These are phyloP conservation scores for Cercospora janseana DNA, from an alignment of 2,329 filamentous ascomycete genomes.

Conservation along the genomic window DNA sequence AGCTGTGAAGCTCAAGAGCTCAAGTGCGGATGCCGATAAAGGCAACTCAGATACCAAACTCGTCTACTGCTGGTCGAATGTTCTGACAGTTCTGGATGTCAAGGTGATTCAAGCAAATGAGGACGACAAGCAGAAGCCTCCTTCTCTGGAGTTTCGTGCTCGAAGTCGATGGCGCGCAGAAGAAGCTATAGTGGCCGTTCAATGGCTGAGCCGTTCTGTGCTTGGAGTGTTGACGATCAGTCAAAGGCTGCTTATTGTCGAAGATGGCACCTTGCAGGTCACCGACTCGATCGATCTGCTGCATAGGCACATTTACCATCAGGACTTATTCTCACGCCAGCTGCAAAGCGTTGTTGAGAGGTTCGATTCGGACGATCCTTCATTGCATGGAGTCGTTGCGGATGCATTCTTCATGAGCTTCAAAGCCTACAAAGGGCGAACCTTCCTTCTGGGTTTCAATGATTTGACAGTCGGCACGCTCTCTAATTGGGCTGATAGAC, in stretches of 20 bases:
- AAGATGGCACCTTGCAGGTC: constrained; percentile 83
- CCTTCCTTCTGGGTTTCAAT: constrained; percentile 91
- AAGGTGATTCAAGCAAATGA: constrained; percentile 62
- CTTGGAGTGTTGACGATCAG: constrained; percentile 90
- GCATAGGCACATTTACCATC: constrained; percentile 87
- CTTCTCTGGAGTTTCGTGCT: constrained; percentile 74
- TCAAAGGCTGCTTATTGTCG: constrained; percentile 86
- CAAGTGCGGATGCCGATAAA: constrained; percentile 57
- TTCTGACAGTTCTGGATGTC: constrained; percentile 89
- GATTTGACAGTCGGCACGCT: constrained; percentile 86
- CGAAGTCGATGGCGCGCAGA: constrained; percentile 90
- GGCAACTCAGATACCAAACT: constrained; percentile 75
- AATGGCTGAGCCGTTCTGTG: constrained; percentile 94
- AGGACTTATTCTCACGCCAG: constrained; percentile 85
- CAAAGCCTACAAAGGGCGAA: constrained; percentile 86
- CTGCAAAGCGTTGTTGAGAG: constrained; percentile 82
- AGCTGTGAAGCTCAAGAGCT: constrained; percentile 82
- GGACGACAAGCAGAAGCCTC: constrained; percentile 70
- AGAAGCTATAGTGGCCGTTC: constrained; percentile 91
- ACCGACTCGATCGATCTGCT: constrained; percentile 93
- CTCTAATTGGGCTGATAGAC: constrained; percentile 94
- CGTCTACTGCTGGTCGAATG: constrained; percentile 97
- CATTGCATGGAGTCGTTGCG: constrained; percentile 92
- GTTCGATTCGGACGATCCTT: constrained; percentile 78
- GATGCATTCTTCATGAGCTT: constrained; percentile 99